Base-by-base conservation (phyloP, 2,329 filamentous ascomycete genomes). In the Fusarium subglutinans region DNA sequence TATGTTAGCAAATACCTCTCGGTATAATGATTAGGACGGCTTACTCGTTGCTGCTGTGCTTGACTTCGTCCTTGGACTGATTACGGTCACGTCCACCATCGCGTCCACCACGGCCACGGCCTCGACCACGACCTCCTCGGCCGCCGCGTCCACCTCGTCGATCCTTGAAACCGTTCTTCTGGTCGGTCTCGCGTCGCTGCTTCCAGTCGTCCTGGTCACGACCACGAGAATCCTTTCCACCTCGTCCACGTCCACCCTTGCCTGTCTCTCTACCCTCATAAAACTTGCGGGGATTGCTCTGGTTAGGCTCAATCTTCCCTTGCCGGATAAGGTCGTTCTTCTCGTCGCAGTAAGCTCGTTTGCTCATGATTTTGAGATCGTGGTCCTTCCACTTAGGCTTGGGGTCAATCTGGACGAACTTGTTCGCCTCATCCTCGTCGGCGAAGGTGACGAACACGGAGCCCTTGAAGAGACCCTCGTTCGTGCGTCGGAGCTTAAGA, bases 401-500 rank as follows among this genome's bases (percentile, higher is more conserved):
- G 26, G 94, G 92, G 62, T 97, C 93, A 45, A 94, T 85, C 20
- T 86, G 90, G 70, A 98, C 85, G 84, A 99, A 99, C 67, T 91
- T 90, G 82, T 95, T 88, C 78, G 94, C 92, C 28, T 90, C 88
- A 76, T 97, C 94, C 79, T 95, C 92, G 56, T 90, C 90, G 71
- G 90, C 88, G 82, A 98, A 99, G 83, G 98, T 96, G 75, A 98
- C 94, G 81, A 98, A 98, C 66, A 98, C 94, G 76, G 94, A 98
- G 77, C 96, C 95, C 89, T 99, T 99, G 91, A 98, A 99, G 59
- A 88, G 85, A 79, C 91, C 91, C 69, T 91, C 86, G 48, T 88
- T 87, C 55, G 87, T 87, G 75, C 96, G 94, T 76, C 97, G 94
- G 72, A 99, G 92, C 80, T 96, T 95, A 71, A 99, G 92, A 53